Conservation (phyloP, 345 rosid genomes). For the Eucalyptus polybractea region DNA sequence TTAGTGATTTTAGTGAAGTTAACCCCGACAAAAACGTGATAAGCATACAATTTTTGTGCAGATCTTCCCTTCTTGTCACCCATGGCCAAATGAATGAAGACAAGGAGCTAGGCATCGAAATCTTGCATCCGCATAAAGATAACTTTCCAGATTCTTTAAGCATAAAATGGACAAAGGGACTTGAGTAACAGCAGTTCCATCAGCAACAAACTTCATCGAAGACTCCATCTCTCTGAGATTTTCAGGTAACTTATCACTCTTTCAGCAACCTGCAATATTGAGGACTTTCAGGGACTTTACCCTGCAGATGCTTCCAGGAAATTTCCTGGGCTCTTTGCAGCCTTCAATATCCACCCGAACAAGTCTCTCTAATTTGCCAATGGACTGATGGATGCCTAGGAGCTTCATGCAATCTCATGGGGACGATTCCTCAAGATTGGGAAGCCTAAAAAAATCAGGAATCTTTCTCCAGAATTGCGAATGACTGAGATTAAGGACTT, state of each 20-base stretch:
- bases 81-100: constrained; percentile 1
- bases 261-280: constrained; percentile 9
- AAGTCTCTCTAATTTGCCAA: background rate
- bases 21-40: background rate
- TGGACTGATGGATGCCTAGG: constrained; percentile 1
- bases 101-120: background rate
- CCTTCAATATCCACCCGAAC: background rate
- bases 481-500: constrained; percentile 6
- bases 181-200: background rate
- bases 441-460: background rate
- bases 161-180: background rate
- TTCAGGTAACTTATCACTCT: background rate
- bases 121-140: background rate
- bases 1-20: background rate
- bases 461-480: background rate
- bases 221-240: constrained; percentile 1
- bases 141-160: background rate
- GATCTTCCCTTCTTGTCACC: background rate
- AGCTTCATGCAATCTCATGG: constrained; percentile 1
- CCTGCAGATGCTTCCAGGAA: constrained; percentile 1
- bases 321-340: constrained; percentile 6
- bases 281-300: constrained; percentile 3
- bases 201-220: background rate
- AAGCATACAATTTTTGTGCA: background rate
- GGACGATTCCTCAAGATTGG: background rate